phyloP scores from a whole-genome alignment of 2,329 filamentous ascomycete genomes.

The Cytospora mali region DNA sequence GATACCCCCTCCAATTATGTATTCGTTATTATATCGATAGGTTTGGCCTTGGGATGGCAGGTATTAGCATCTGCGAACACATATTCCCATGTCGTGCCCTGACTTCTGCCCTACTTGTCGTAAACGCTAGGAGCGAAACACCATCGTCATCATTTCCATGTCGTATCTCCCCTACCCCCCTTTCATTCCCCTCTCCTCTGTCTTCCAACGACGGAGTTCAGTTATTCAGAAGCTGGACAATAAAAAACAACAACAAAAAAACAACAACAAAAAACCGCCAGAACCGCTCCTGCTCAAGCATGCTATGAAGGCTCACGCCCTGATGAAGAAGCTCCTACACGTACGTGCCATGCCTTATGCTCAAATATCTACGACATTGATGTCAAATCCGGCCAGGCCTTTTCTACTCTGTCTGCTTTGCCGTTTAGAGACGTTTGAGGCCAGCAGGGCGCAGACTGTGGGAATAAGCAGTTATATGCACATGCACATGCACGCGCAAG shows the following conservation, averaged over 20 bases:
- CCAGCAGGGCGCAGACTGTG: too few species aligned
- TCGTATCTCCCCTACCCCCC: not conserved
- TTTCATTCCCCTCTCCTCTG: too few species aligned
- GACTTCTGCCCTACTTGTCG: not conserved
- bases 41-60: not conserved
- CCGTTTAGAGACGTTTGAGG: too few species aligned
- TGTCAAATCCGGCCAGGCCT: too few species aligned
- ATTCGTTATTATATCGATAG: slow-evolving; percentile 8
- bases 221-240: too few species aligned
- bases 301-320: not conserved
- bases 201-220: too few species aligned
- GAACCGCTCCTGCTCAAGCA: too few species aligned
- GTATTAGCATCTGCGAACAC: slow-evolving; percentile 3
- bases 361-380: too few species aligned
- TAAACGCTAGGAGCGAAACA: not conserved
- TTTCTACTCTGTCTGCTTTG: too few species aligned
- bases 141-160: not conserved
- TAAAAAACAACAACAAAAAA: too few species aligned
- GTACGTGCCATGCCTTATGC: too few species aligned
- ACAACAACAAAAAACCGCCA: too few species aligned
- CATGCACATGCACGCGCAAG: not conserved
- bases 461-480: not conserved
- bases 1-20: slow-evolving; percentile 22
- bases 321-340: slow-evolving; percentile 1
- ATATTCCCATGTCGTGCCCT: not conserved